Evolutionary conservation across 1,284 basidiomycete genomes (phyloP).

Genomic region (Retiboletus flavoniger): DNA sequence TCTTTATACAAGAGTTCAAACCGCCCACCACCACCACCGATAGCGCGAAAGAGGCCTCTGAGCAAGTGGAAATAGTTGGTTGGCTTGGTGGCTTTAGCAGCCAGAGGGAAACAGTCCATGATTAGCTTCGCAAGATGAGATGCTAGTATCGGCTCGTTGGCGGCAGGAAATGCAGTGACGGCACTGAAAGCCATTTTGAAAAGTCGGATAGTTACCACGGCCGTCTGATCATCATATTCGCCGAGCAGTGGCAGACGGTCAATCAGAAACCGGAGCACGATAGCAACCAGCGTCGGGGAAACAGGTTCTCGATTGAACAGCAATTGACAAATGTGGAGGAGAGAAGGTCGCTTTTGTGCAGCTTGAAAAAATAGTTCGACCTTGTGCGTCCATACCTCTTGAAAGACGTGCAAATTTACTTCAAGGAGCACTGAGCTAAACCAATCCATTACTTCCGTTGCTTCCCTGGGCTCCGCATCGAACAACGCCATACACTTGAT

Average conservation of each 20-base stretch:
- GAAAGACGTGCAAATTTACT: conserved; percentile 87
- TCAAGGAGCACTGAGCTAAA: conserved; percentile 78
- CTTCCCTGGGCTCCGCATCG: conserved; percentile 81
- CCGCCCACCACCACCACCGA: conserved; percentile 90
- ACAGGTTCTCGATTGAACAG: conserved; percentile 84
- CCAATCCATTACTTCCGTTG: conserved; percentile 86
- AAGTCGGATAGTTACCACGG: conserved; percentile 81
- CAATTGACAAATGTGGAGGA: conserved; percentile 85
- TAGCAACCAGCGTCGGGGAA: conserved; percentile 90
- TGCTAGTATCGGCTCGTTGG: conserved; percentile 91
- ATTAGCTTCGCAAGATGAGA: conserved; percentile 92
- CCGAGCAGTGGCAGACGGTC: conserved; percentile 83
- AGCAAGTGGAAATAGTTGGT: conserved; percentile 95
- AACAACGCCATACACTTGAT: conserved; percentile 86
- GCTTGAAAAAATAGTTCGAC: conserved; percentile 86
- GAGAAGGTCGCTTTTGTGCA: conserved; percentile 72
- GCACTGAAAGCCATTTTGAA: conserved; percentile 98
- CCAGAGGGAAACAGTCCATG: conserved; percentile 95
- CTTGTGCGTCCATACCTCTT: conserved; percentile 91
- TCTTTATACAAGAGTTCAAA: conserved; percentile 98
- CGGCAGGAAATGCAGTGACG: conserved; percentile 73
- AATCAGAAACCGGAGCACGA: conserved; percentile 87
- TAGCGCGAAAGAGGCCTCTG: conserved; percentile 92
- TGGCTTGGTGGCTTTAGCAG: conserved; percentile 88
- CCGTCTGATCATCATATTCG: conserved; percentile 79